These are phyloP conservation scores for Grosmannia clavigera DNA, from an alignment of 2,329 filamentous ascomycete species.

Conservation along the genomic window DNA sequence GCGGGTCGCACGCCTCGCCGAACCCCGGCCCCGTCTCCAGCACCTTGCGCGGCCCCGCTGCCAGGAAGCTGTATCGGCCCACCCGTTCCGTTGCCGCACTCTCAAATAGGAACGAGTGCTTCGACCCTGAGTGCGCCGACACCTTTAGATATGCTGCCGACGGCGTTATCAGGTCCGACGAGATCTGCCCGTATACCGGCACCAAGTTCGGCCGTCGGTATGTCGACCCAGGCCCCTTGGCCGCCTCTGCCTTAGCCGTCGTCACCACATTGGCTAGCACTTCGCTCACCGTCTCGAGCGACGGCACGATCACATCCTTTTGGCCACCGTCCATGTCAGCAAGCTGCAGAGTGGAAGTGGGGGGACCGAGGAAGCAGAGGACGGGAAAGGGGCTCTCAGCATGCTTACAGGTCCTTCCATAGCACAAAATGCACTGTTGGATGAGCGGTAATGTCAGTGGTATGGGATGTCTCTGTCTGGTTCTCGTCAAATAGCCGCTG, in stretches of 20 bases:
- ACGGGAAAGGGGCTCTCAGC: background rate
- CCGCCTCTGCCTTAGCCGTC: slow-evolving; percentile 6
- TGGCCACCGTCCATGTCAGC: background rate
- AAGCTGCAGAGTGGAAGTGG: background rate
- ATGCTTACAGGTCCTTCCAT: slow-evolving; percentile 10
- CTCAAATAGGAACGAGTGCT: slow-evolving; percentile 77
- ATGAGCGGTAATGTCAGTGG: background rate
- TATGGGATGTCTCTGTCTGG: background rate
- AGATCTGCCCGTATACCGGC: slow-evolving; percentile 16
- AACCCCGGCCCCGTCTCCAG: slow-evolving; percentile 80
- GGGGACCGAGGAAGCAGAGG: background rate
- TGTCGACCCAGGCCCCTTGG: slow-evolving; percentile 6
- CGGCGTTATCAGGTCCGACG: slow-evolving; percentile 82
- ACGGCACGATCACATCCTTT: slow-evolving; percentile 15
- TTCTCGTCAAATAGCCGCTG: background rate
- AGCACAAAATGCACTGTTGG: background rate
- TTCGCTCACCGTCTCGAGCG: slow-evolving; percentile 14
- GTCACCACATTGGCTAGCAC: slow-evolving; percentile 8
- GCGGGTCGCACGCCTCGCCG: slow-evolving; percentile 71
- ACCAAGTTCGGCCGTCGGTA: slow-evolving; percentile 12
- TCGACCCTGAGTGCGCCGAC: slow-evolving; percentile 58
- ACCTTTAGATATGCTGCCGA: slow-evolving; percentile 93
- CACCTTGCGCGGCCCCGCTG: slow-evolving; percentile 61
- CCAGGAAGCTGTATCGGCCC: slow-evolving; percentile 85
- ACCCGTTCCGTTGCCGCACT: slow-evolving; percentile 85